These are phyloP conservation scores for Cinnamomum micranthum DNA, from an alignment of 164 flowering plant genomes.

Conservation along the genomic window DNA sequence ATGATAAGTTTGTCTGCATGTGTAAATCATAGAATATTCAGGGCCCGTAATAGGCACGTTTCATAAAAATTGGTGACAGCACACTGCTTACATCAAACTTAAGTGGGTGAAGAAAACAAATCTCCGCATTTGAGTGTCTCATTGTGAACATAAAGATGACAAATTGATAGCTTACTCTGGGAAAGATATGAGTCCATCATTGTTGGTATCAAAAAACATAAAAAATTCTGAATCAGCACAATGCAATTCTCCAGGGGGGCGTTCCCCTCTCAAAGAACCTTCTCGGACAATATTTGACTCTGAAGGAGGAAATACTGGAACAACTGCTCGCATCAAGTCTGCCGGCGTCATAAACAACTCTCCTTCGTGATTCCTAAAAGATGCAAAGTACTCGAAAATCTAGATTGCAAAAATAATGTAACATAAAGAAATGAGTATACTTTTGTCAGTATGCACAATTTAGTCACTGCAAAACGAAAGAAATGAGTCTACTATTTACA, in stretches of 20 bases:
- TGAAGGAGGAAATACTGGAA: slow-evolving; percentile 96
- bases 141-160: not conserved
- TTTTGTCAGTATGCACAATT: too few relatives aligned
- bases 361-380: slow-evolving; percentile 45
- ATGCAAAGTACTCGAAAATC: slow-evolving; percentile 97
- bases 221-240: slow-evolving; percentile 75
- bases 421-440: too few relatives aligned
- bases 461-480: too few relatives aligned
- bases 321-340: slow-evolving; percentile 93
- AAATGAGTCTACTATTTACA: too few relatives aligned
- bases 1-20: too few relatives aligned
- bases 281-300: slow-evolving; percentile 73
- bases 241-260: slow-evolving; percentile 51
- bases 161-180: slow-evolving; percentile 61
- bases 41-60: too few relatives aligned
- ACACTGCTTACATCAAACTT: too few relatives aligned
- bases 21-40: too few relatives aligned
- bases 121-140: not conserved
- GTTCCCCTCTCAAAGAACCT: slow-evolving; percentile 79
- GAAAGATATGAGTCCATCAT: slow-evolving; percentile 84
- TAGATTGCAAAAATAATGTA: slow-evolving; percentile 14
- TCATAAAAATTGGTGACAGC: too few relatives aligned
- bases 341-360: slow-evolving; percentile 82
- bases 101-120: too few relatives aligned
- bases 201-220: slow-evolving; percentile 86